A percentile compares a stretch with the other conserved stretches of the same genome.
Evolutionary conservation across 2,329 filamentous ascomycete genomes (phyloP).

Genomic region (Sporothrix mexicana): DNA sequence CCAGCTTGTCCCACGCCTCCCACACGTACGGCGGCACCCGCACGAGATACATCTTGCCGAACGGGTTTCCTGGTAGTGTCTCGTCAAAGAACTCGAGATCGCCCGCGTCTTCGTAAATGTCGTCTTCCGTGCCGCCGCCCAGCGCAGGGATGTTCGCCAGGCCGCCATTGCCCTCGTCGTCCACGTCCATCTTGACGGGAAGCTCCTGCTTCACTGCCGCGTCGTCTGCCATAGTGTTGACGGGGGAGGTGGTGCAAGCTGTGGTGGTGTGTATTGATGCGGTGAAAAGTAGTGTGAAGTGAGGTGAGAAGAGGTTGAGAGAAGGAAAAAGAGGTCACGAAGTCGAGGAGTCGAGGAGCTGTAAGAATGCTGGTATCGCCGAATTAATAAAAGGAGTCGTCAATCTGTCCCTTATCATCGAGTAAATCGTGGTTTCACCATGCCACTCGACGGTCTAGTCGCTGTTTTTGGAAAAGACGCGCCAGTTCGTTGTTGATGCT

Average conservation of each 20-base stretch:
- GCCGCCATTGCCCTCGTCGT: conserved; percentile 34
- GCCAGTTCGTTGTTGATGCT: conserved; percentile 4
- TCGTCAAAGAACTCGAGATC: conserved; percentile 63
- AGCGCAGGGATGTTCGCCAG: conserved; percentile 42
- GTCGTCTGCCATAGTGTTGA: conserved; percentile 32
- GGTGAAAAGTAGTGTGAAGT: background rate
- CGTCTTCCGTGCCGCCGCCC: conserved; percentile 56
- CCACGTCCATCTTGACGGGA: conserved; percentile 54
- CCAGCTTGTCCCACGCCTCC: conserved; percentile 76
- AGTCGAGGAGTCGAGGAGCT: background rate
- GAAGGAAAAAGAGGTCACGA: background rate
- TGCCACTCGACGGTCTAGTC: background rate
- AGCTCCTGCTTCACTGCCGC: conserved; percentile 37
- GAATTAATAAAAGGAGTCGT: background rate
- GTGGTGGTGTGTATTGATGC: background rate
- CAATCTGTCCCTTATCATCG: background rate
- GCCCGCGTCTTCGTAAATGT: conserved; percentile 69
- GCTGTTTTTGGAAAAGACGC: conserved; percentile 19
- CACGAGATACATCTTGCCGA: conserved; percentile 69
- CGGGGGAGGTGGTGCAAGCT: background rate
- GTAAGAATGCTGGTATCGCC: too few species aligned
- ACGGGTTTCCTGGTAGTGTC: conserved; percentile 45
- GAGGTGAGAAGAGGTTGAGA: background rate
- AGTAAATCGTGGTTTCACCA: background rate
- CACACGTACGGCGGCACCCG: conserved; percentile 81